Percentiles rank a stretch among this genome's conserved stretches.
These are phyloP conservation scores for Gnaphalium uliginosum DNA, from an alignment of 129 eudicot species.

Conservation along the genomic window DNA sequence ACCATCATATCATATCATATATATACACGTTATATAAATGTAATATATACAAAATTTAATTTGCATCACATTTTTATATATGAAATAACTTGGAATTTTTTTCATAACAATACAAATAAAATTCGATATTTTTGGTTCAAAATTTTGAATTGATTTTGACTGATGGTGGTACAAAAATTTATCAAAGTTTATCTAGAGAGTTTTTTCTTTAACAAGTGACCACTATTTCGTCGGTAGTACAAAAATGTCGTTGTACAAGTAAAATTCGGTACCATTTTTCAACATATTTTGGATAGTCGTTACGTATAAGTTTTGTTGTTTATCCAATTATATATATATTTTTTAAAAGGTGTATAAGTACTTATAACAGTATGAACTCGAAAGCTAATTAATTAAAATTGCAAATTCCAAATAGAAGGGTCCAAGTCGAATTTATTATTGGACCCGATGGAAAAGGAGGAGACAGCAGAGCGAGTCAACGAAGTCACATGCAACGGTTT, in stretches of 20 bases:
- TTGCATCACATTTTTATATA: no score
- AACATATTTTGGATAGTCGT: background rate
- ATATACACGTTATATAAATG: no score
- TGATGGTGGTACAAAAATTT: slow-evolving; percentile 5
- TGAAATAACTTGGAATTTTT: no score
- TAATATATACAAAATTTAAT: no score
- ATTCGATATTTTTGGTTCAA: background rate
- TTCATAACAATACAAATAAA: background rate
- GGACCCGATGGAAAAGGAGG: background rate
- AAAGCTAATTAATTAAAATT: no score
- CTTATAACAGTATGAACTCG: no score
- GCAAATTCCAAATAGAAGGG: no score
- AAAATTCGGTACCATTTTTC: no score
- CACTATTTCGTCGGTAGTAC: background rate
- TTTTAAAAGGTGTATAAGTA: no score
- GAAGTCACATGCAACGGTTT: background rate
- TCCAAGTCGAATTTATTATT: background rate
- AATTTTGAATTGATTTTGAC: background rate
- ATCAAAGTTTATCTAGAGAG: background rate
- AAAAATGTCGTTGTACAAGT: no score
- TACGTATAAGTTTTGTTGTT: background rate
- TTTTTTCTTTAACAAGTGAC: background rate
- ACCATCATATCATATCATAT: background rate
- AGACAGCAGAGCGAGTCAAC: background rate
- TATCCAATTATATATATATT: no score